These are phyloP conservation scores for Leccinum subgranulosum DNA, from an alignment of 768 basidiomycete genomes.

Conservation along the genomic window DNA sequence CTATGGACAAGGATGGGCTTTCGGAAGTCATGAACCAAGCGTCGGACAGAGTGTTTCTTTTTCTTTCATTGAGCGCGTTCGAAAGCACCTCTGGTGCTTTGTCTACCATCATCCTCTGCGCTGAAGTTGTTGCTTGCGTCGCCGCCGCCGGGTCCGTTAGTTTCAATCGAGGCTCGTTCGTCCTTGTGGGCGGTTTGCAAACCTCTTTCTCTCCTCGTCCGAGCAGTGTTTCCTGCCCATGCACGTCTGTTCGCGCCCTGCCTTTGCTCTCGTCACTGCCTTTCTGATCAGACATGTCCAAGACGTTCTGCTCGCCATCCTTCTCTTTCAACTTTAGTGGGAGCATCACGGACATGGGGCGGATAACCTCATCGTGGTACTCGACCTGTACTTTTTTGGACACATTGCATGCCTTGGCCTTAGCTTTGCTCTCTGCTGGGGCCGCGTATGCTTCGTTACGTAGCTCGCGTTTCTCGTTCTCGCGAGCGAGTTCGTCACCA, in stretches of 20 bases:
- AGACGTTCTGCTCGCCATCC: neutral
- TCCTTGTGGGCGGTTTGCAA: neutral
- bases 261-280: too few species aligned
- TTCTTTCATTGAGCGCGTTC: neutral
- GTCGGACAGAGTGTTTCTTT: neutral
- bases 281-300: conserved; percentile 39
- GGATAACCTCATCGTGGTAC: neutral
- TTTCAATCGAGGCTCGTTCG: neutral
- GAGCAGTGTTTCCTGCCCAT: neutral
- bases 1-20: too few species aligned
- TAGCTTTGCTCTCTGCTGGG: neutral
- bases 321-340: neutral
- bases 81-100: neutral
- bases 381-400: neutral
- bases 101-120: neutral
- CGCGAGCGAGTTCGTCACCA: neutral
- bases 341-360: neutral
- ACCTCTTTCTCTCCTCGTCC: neutral
- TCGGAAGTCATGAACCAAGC: neutral
- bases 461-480: neutral
- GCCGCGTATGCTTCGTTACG: neutral
- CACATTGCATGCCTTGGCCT: neutral
- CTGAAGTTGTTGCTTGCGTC: neutral
- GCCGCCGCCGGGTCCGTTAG: neutral
- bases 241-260: neutral